These are phyloP conservation scores for Rhynchospora pubera DNA, from an alignment of 176 grass and related monocot species.

Conservation along the genomic window DNA sequence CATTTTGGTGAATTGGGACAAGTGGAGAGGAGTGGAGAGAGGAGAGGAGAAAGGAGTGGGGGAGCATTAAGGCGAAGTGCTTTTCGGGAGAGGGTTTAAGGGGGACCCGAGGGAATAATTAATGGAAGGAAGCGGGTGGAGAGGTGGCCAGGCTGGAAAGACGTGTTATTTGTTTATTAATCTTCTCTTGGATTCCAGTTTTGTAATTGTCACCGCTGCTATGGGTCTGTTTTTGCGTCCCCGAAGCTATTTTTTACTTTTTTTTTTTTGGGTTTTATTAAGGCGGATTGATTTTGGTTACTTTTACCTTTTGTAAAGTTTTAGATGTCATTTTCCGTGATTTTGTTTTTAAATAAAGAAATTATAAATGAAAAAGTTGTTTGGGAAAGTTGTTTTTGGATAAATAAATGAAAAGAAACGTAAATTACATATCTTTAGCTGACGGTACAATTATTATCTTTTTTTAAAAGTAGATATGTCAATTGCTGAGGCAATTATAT, in stretches of 20 bases:
- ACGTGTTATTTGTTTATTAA: slow-evolving; percentile 1
- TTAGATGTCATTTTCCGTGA: background rate
- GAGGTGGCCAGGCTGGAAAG: slow-evolving; percentile 49
- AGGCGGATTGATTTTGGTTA: background rate
- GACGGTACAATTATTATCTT: no score
- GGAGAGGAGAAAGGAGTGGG: background rate
- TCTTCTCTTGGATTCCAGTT: background rate
- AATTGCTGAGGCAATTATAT: no score
- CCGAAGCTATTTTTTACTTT: background rate
- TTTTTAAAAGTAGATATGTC: no score
- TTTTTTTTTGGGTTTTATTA: background rate
- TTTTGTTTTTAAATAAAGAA: background rate
- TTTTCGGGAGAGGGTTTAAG: background rate
- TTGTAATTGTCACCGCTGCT: background rate
- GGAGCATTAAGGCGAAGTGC: background rate
- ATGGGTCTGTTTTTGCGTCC: background rate
- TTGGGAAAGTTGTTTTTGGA: background rate
- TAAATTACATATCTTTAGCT: no score
- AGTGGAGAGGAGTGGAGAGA: background rate
- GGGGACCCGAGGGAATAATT: background rate
- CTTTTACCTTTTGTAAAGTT: slow-evolving; percentile 9
- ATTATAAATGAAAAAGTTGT: background rate
- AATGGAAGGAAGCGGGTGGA: background rate
- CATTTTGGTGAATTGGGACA: slow-evolving; percentile 28
- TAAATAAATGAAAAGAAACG: background rate